Base-by-base conservation (phyloP, 345 rosid species). In the Murraya paniculata region DNA sequence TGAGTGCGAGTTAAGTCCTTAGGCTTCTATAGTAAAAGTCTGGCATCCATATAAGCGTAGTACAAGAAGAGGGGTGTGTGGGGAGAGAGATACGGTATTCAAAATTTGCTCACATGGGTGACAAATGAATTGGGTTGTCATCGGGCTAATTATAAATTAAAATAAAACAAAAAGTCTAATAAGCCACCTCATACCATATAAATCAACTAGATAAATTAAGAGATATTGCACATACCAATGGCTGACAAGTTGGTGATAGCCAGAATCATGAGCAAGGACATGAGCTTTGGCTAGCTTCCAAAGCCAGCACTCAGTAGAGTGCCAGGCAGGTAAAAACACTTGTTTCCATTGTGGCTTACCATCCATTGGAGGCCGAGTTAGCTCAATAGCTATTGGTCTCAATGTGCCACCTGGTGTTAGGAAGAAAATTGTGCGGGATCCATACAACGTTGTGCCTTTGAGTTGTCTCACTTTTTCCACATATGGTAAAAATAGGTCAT, bases 251-350 rank as follows among this genome's bases (percentile, higher is more conserved):
- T 93, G 90, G 79, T 93, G 97, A 71, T 88, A 82, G 39, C 89
- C 88, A 21, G 93, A 82, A 9, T 94, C 98, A 76, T 91, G 94
- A n/a, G 97, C 81, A 35, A 87, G 81, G 16, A 73, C 93, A 71
- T 94, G 98, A 60, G 90, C 84, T 81, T 92, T 94, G 64, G 98
- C 95, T 3, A 92, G 74, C 71, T 25, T 87, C 98, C 97, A 94
- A 1, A 91, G 87, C 98, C 97, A 92, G 82, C 25, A 31, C 19
- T 78, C 81, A 0, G 98, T 94, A 64, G 93, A 71, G 76, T 86
- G 65, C 78, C 67, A 81, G 7, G 79, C 30, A 1, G 92, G 93
- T 0, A 72, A 33, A 79, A 79, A 92, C 19, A 86, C 95, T 68
- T 85, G 64, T 80, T 77, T 89, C 97, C 97, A 92, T 65, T 89